phyloP scores from a whole-genome alignment of 139 green algal genomes.

The Helicosporidium sp. region DNA sequence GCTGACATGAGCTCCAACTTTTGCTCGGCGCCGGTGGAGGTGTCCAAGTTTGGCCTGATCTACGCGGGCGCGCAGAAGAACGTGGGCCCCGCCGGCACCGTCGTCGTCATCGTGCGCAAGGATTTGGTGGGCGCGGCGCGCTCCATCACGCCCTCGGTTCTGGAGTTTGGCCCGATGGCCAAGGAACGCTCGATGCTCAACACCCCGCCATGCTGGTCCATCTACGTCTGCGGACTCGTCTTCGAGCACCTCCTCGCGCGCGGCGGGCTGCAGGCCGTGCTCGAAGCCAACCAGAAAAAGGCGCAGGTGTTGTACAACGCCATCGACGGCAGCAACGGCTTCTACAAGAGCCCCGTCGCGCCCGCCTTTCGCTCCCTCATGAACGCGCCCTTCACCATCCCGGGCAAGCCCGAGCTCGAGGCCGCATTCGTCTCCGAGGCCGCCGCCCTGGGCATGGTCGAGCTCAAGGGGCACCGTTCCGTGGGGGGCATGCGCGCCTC shows the following conservation, averaged over 20 bases:
- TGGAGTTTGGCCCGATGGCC: constrained; percentile 72
- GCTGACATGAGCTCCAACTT: constrained; percentile 97
- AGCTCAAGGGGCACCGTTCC: constrained; percentile 92
- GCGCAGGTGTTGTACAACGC: constrained; percentile 74
- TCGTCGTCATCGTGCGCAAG: constrained; percentile 86
- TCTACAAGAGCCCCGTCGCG: constrained; percentile 77
- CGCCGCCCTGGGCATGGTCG: constrained; percentile 23
- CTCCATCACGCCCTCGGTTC: constrained; percentile 61
- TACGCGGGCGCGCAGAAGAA: constrained; percentile 99
- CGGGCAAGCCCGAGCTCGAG: constrained; percentile 60
- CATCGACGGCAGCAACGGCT: constrained; percentile 62
- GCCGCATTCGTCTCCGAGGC: constrained; percentile 57
- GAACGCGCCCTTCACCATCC: constrained; percentile 99
- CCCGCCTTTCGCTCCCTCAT: constrained; percentile 52
- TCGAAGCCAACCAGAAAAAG: constrained; percentile 35
- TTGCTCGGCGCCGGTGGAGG: constrained; percentile 87
- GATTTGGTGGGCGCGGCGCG: constrained; percentile 74
- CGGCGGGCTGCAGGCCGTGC: constrained; percentile 20
- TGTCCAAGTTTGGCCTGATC: constrained; percentile 87
- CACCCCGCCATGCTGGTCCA: constrained; percentile 89
- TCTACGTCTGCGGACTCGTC: constrained; percentile 94
- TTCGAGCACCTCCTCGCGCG: constrained; percentile 70
- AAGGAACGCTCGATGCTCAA: constrained; percentile 94
- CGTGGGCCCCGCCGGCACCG: constrained; percentile 77
- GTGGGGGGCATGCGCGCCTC: constrained; percentile 94